Evolutionary conservation across 306 rosid genomes (phyloP).

Genomic region (Lithocarpus polystachyus): DNA sequence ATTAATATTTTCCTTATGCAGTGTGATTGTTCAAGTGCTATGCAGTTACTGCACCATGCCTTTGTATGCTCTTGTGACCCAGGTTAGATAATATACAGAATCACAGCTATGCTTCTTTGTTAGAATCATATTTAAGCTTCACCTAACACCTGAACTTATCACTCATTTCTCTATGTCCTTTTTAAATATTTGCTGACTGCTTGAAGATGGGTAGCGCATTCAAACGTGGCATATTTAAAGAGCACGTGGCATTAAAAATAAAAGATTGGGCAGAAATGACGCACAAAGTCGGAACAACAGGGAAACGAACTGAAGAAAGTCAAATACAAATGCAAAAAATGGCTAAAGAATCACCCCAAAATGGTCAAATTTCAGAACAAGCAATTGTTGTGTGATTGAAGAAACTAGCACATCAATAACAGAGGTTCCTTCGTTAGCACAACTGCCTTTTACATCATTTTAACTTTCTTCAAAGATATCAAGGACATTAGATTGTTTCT

Average conservation of each 20-base stretch:
- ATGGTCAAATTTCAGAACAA: slow-evolving; percentile 35
- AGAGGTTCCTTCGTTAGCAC: slow-evolving; percentile 25
- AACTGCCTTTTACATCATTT: slow-evolving; percentile 11
- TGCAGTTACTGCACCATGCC: slow-evolving; percentile 94
- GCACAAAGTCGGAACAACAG: not conserved
- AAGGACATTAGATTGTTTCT: not conserved
- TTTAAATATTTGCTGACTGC: slow-evolving; percentile 4
- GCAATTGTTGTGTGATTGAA: slow-evolving; percentile 26
- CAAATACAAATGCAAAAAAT: slow-evolving; percentile 4
- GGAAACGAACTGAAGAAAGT: not conserved
- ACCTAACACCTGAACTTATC: slow-evolving; percentile 12
- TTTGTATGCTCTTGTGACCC: slow-evolving; percentile 67
- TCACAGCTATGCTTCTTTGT: not conserved
- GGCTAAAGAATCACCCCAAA: slow-evolving; percentile 30
- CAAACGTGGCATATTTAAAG: slow-evolving; percentile 37
- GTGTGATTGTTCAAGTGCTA: slow-evolving; percentile 85
- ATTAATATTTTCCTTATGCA: slow-evolving; percentile 28
- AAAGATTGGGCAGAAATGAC: rapidly evolving
- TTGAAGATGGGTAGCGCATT: slow-evolving; percentile 66
- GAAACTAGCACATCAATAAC: slow-evolving; percentile 21
- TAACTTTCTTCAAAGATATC: not conserved
- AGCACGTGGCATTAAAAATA: not conserved
- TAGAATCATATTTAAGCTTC: slow-evolving; percentile 1
- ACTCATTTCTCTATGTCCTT: not conserved
- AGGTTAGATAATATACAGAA: slow-evolving; percentile 41